These are phyloP conservation scores for Hypomontagnella monticulosa DNA, from an alignment of 495 filamentous ascomycete genomes.

Conservation along the genomic window DNA sequence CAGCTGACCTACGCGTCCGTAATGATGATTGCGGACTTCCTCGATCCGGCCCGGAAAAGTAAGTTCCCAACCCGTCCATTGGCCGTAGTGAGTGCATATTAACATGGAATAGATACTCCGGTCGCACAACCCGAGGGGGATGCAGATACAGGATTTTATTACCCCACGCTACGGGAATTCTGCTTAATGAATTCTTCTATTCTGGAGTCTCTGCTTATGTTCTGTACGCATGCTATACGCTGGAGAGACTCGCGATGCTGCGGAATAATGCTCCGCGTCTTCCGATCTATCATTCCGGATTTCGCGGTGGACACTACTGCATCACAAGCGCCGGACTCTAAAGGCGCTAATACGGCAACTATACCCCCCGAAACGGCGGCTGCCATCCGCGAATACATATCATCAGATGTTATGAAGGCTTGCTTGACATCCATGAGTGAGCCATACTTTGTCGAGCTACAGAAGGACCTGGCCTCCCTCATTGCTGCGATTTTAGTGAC, in stretches of 20 bases:
- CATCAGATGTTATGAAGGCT: slow-evolving; percentile 80
- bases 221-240: slow-evolving; percentile 87
- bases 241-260: slow-evolving; percentile 93
- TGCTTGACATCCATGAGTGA: slow-evolving; percentile 91
- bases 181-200: slow-evolving; percentile 81
- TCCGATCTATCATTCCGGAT: slow-evolving; percentile 83
- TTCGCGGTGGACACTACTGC: slow-evolving; percentile 60
- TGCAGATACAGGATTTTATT: slow-evolving; percentile 45
- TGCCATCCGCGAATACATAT: slow-evolving; percentile 91
- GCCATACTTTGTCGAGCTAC: slow-evolving; percentile 94
- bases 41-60: slow-evolving; percentile 75
- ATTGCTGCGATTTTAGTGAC: slow-evolving; percentile 85
- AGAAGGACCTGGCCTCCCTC: slow-evolving; percentile 88
- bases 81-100: background rate
- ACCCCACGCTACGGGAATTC: slow-evolving; percentile 74
- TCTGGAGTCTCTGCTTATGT: slow-evolving; percentile 87
- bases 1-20: slow-evolving; percentile 92
- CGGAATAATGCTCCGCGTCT: slow-evolving; percentile 81
- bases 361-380: slow-evolving; percentile 60
- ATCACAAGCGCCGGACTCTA: slow-evolving; percentile 2
- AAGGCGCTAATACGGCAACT: slow-evolving; percentile 48
- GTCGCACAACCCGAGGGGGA: slow-evolving; percentile 4
- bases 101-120: slow-evolving; percentile 21
- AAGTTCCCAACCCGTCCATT: slow-evolving; percentile 44
- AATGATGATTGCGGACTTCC: slow-evolving; percentile 84